Evolutionary conservation across 371 early-diverging fungal genomes (phyloP).

Genomic region (Mucor velutinosus): DNA sequence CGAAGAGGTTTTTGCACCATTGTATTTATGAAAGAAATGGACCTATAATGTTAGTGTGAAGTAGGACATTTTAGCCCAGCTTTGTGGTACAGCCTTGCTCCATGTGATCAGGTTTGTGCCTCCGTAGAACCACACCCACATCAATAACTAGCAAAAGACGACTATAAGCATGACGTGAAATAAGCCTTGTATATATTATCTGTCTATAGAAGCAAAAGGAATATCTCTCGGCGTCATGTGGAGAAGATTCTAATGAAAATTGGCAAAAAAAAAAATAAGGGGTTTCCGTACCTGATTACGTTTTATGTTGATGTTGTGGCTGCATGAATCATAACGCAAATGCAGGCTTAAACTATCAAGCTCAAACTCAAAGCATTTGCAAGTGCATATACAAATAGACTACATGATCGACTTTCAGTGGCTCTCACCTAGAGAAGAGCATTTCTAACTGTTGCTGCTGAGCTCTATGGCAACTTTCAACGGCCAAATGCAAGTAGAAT

Average conservation of each 20-base stretch:
- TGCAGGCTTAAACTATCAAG: not conserved
- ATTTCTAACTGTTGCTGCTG: not conserved
- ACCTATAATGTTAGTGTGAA: constrained; percentile 5
- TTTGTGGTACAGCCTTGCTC: not conserved
- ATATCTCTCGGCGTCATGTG: not conserved
- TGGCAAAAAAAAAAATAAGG: not conserved
- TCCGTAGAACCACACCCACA: not conserved
- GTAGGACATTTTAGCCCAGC: constrained; percentile 15
- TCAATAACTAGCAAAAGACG: not conserved
- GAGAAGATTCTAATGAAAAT: not conserved
- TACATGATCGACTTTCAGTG: not conserved
- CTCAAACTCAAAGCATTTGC: not conserved
- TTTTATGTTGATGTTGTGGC: not conserved
- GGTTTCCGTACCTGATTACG: not conserved
- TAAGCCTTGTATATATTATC: not conserved
- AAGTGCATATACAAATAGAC: not conserved
- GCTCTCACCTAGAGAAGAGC: not conserved
- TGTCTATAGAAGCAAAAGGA: not conserved
- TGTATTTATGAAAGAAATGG: constrained; percentile 4
- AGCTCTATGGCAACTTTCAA: no score
- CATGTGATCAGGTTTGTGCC: constrained; percentile 6
- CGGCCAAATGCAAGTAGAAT: no score
- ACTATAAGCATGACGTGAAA: not conserved
- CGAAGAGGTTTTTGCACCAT: constrained; percentile 17
- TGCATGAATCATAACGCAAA: not conserved